These are phyloP conservation scores for Globisporangium takayamanum DNA, from an alignment of 352 stramenopile species.

Conservation along the genomic window DNA sequence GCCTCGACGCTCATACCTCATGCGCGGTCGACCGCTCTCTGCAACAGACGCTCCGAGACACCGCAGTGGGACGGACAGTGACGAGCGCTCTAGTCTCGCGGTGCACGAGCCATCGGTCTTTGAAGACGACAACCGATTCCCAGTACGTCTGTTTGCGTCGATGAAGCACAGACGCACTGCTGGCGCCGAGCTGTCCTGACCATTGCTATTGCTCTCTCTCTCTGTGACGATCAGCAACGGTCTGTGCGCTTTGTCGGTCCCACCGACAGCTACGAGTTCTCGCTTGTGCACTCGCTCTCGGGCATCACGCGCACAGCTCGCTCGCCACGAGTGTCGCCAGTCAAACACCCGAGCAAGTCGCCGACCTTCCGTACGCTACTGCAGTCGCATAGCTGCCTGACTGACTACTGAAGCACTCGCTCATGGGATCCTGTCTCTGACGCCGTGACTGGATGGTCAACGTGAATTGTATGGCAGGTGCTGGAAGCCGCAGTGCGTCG, in stretches of 20 bases:
- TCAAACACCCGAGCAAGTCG: slow-evolving; percentile 3
- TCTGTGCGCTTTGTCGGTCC: slow-evolving; percentile 34
- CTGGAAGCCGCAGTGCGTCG: slow-evolving; percentile 7
- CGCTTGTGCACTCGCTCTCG: slow-evolving; percentile 30
- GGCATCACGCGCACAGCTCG: slow-evolving; percentile 1
- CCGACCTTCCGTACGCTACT: slow-evolving; percentile 1
- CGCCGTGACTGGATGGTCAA: neutral
- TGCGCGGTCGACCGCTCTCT: slow-evolving; percentile 1
- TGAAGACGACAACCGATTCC: slow-evolving; percentile 34
- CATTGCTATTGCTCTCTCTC: neutral
- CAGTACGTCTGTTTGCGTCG: slow-evolving; percentile 17
- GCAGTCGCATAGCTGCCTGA: neutral
- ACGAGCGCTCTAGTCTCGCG: neutral
- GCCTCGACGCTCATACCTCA: slow-evolving; percentile 1
- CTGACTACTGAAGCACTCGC: neutral
- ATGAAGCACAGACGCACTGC: neutral
- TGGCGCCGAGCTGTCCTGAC: neutral
- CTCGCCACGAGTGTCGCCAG: slow-evolving; percentile 8
- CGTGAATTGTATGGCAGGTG: neutral
- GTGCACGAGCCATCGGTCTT: slow-evolving; percentile 1
- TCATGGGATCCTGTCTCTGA: neutral
- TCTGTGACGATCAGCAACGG: slow-evolving; percentile 23
- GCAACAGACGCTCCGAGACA: neutral
- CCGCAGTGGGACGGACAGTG: neutral
- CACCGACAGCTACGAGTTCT: slow-evolving; percentile 24